phyloP scores from a whole-genome alignment of 2,329 filamentous ascomycete species.

The Ploettnerulaceae sp. region DNA sequence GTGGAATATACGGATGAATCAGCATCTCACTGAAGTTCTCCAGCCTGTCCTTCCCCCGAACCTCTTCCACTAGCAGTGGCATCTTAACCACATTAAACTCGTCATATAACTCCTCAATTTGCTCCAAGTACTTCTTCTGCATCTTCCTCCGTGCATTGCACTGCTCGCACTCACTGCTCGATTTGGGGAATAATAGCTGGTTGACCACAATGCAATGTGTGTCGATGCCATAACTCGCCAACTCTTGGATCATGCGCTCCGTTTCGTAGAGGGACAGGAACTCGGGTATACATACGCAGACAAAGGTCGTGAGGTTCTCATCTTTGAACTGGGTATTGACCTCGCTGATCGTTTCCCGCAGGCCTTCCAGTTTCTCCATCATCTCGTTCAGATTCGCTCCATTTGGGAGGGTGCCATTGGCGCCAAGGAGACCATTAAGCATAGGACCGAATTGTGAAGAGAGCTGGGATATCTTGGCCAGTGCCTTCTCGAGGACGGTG shows the following conservation, averaged over 20 bases:
- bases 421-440: constrained; percentile 84
- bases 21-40: constrained; percentile 88
- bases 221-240: constrained; percentile 89
- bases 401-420: constrained; percentile 64
- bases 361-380: constrained; percentile 87
- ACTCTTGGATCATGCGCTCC: constrained; percentile 98
- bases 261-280: constrained; percentile 97
- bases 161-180: constrained; percentile 83
- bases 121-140: constrained; percentile 98
- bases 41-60: constrained; percentile 88
- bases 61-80: constrained; percentile 92
- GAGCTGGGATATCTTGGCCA: constrained; percentile 94
- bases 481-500: constrained; percentile 93
- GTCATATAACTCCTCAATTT: constrained; percentile 97
- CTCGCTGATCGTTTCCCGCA: constrained; percentile 89
- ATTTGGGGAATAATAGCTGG: constrained; percentile 88
- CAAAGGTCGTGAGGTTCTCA: constrained; percentile 89
- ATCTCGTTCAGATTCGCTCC: constrained; percentile 91
- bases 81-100: constrained; percentile 99
- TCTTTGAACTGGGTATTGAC: constrained; percentile 99
- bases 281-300: constrained; percentile 97
- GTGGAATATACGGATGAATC: constrained; percentile 68
- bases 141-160: constrained; percentile 93
- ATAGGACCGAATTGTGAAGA: constrained; percentile 93
- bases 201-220: constrained; percentile 98